Evolutionary conservation across 257 asterid genomes (phyloP), one percentile per base, ranked within the genome.

Genomic region (Gentiana macrophylla): DNA sequence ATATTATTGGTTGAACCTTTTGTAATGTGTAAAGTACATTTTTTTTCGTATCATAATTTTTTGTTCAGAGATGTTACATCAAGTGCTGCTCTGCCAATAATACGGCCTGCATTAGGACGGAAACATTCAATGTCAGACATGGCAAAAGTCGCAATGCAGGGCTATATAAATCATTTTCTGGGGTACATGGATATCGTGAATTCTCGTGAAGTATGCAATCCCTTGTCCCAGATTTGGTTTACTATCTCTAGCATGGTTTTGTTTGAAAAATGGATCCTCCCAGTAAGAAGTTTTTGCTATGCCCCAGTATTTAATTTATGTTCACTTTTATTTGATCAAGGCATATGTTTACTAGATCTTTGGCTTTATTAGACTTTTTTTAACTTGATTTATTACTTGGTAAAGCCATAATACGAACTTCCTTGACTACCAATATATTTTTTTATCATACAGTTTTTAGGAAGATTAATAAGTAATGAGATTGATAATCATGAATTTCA

Each of bases 11-110:
- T 24, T 24, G 24, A 24, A 24, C 24, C 82, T 62, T 24, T 72
- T 86, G 94, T 51, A 70, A 62, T 71, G 60, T 64, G 65, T 5
- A 41, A 62, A 70, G 65, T 71, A 45, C 71, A 70, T 63, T 74
- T 63, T 64, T 62, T 85, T 79, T 75, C 83, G 46, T 41, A 70
- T 78, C 80, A 81, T 85, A 79, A 64, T 91, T 91, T 87, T 84
- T 91, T 91, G 96, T 91, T 82, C 95, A 91, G 98, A 86, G 96
- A 87, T 84, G 98, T 91, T 57, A 96, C 98, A 47, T 91, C 98
- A 68, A 87, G 78, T 76, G 98, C 98, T 13, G 98, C 96, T 46
- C 76, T 91, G 60, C 89, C 96, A 77, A 80, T 91, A 58, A 79
- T 91, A 62, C 89, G 96, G 24, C 98, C 98, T n/a, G 89, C 95